Evolutionary conservation across 176 grass and related monocot species (phyloP).

Genomic region (Lolium multiflorum): DNA sequence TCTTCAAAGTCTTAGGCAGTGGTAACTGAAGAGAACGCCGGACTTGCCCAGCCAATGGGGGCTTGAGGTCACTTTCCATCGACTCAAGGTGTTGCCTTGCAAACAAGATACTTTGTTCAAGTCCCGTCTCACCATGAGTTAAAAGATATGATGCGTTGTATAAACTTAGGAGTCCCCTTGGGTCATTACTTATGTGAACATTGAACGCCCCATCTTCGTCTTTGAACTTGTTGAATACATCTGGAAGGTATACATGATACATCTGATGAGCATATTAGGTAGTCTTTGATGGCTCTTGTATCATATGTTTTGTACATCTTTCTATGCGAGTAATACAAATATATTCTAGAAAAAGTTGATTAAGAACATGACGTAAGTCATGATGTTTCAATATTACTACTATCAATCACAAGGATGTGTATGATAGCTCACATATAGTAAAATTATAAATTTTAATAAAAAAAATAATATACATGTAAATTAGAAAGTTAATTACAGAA

Average conservation of each 20-base stretch:
- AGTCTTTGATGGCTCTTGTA: neutral
- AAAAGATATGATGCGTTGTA: constrained; percentile 44
- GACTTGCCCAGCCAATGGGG: constrained; percentile 25
- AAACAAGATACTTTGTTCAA: constrained; percentile 33
- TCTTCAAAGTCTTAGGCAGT: constrained; percentile 27
- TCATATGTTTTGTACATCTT: neutral
- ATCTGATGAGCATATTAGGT: neutral
- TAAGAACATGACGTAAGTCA: neutral
- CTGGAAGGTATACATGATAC: constrained; percentile 4
- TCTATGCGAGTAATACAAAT: neutral
- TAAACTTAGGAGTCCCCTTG: constrained; percentile 40
- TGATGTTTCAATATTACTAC: neutral
- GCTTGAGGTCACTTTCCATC: neutral
- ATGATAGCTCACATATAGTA: neutral
- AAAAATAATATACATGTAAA: neutral
- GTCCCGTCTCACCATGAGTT: constrained; percentile 24
- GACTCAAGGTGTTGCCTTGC: constrained; percentile 29
- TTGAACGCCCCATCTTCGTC: neutral
- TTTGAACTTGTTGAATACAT: constrained; percentile 45
- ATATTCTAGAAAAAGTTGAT: neutral
- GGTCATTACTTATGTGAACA: neutral
- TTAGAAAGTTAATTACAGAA: neutral
- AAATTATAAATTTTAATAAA: neutral
- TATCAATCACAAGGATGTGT: neutral
- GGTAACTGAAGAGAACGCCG: constrained; percentile 35